phyloP scores from a whole-genome alignment of 2,329 filamentous ascomycete species.

The Xylaria digitata region DNA sequence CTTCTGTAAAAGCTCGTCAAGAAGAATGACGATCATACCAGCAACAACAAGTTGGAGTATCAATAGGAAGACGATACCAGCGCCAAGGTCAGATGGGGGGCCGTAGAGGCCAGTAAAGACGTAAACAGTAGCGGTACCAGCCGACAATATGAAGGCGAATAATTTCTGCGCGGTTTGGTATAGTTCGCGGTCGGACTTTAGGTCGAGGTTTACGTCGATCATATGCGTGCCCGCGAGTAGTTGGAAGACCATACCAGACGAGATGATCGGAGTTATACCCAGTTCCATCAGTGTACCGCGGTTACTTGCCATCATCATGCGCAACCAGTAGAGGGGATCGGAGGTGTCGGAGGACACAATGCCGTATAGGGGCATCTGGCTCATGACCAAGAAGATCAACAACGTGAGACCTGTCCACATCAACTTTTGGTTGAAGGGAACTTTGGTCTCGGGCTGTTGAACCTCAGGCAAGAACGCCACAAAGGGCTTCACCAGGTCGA shows the following conservation, averaged over 20 bases:
- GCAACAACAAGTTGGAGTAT: conserved; percentile 98
- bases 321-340: conserved; percentile 98
- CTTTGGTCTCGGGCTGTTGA: conserved; percentile 97
- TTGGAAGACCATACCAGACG: conserved; percentile 99
- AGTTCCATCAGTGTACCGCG: conserved; percentile 95
- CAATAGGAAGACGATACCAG: conserved; percentile 97
- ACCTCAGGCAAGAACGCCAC: conserved; percentile 99
- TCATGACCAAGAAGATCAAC: conserved; percentile 99
- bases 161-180: conserved; percentile 99
- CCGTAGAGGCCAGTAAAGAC: conserved; percentile 98
- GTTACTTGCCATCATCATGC: conserved; percentile 99
- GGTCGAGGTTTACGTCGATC: conserved; percentile 99
- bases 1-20: conserved; percentile 99
- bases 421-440: conserved; percentile 98
- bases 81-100: conserved; percentile 93
- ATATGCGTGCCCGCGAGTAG: conserved; percentile 98
- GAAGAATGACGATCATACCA: conserved; percentile 97
- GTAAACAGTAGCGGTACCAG: conserved; percentile 97
- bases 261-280: conserved; percentile 98
- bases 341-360: conserved; percentile 99
- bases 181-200: conserved; percentile 99
- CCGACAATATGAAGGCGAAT: conserved; percentile 96
- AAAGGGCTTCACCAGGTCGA: conserved; percentile 99
- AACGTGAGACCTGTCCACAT: conserved; percentile 96
- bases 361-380: conserved; percentile 97